These are phyloP conservation scores for Grosmannia penicillata DNA, from an alignment of 2,329 filamentous ascomycete species.

Conservation along the genomic window DNA sequence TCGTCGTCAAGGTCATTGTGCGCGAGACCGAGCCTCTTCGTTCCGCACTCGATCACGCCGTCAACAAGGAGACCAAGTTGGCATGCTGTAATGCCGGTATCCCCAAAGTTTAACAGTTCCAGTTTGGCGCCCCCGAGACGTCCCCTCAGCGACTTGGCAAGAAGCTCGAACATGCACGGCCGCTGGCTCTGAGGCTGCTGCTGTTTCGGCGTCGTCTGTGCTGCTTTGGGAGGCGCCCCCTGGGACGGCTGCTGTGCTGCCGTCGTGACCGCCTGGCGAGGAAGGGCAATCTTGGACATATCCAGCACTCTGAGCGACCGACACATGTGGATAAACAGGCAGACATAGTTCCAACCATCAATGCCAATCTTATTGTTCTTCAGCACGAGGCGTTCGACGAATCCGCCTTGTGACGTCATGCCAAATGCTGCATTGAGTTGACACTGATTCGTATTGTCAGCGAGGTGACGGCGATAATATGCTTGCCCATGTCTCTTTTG, in stretches of 20 bases:
- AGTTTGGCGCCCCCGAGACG: slow-evolving; percentile 62
- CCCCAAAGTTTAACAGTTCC: slow-evolving; percentile 70
- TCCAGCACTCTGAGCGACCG: slow-evolving; percentile 76
- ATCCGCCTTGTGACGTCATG: slow-evolving; percentile 42
- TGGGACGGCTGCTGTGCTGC: slow-evolving; percentile 4
- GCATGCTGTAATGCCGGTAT: slow-evolving; percentile 56
- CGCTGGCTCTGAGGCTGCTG: slow-evolving; percentile 11
- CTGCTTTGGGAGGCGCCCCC: not conserved
- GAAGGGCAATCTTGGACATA: slow-evolving; percentile 72
- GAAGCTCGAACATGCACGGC: slow-evolving; percentile 47
- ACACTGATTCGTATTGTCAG: not conserved
- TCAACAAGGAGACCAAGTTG: slow-evolving; percentile 69
- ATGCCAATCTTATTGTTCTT: slow-evolving; percentile 84
- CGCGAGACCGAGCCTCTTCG: slow-evolving; percentile 68
- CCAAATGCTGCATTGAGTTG: slow-evolving; percentile 17
- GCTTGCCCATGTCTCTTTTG: slow-evolving; percentile 35
- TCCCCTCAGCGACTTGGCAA: slow-evolving; percentile 63
- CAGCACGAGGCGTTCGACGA: slow-evolving; percentile 73
- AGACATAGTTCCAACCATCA: slow-evolving; percentile 85
- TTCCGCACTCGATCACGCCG: slow-evolving; percentile 61
- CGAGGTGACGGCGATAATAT: slow-evolving; percentile 6
- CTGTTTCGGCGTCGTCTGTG: slow-evolving; percentile 1
- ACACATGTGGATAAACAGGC: slow-evolving; percentile 81
- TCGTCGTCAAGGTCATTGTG: slow-evolving; percentile 64
- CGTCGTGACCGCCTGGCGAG: no score